Base-by-base conservation (phyloP, 1,139 yeast species). In the Scheffersomyces cryptocercus region DNA sequence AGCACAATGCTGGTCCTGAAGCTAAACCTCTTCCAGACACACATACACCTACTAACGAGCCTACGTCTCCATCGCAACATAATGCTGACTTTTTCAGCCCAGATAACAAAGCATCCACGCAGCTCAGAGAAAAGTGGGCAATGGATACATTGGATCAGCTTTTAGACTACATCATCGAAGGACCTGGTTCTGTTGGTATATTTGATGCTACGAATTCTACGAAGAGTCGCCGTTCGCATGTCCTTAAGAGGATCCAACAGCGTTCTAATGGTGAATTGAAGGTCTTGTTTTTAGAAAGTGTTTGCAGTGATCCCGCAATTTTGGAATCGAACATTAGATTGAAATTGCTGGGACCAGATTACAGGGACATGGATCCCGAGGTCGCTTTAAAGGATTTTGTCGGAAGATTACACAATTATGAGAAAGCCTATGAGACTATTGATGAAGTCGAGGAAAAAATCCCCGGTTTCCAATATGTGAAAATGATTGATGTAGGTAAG, bases 181-280 rank as follows among this genome's bases (percentile, higher is more conserved):
- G 91, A 0, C 81, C 84, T 29, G 98, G 98, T 2, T 84, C 91
- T 3, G 97, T 91, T 11, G 99, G 97, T 2, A 89, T 93, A 12
- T 85, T 93, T 58, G 99, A 93, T 66, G 98, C 98, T 1, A 90
- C 96, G 4, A 93, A 93, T 62, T 87, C 97, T 2, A 93, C 97
- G 1, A 82, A 81, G 45, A 74, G 72, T 10, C 76, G 98, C 49
- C 74, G 98, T 50, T 68, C 72, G 43, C 77, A 81, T 59, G 91
- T 90, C 1, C 65, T 88, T 44, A 80, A 82, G 44, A 77, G 84
- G 36, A 88, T 91, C 45, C 81, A 81, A 55, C 82, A 84, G 51
- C 73, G 96, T 40, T 78, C 88, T 28, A 76, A 78, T 39, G 89
- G 89, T 6, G 85, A 83, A 52, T 75, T 93, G 46, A 89, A 88